Evolutionary conservation across 2,329 filamentous ascomycete species (phyloP).

Genomic region (Sporothrix brunneoviolacea): DNA sequence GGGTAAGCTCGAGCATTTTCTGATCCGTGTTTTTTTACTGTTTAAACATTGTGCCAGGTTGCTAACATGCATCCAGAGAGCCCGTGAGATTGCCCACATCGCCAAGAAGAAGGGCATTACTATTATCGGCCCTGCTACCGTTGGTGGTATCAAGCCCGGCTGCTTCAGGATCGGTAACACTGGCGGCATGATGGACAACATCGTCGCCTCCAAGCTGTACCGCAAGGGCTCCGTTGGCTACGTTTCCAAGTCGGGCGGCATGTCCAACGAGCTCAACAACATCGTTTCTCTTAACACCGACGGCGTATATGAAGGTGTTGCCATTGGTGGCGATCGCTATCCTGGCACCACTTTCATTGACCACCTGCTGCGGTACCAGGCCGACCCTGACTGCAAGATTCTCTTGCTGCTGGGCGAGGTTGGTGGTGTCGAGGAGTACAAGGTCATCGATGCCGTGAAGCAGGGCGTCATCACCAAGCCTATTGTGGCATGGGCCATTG

Average conservation of each 20-base stretch:
- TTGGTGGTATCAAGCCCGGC: constrained; percentile 98
- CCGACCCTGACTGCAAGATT: constrained; percentile 96
- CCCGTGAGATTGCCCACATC: constrained; percentile 93
- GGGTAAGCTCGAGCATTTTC: constrained; percentile 53
- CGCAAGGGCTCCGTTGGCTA: constrained; percentile 98
- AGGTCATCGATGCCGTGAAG: constrained; percentile 97
- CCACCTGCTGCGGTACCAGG: constrained; percentile 92
- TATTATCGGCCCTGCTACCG: constrained; percentile 96
- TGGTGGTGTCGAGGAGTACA: constrained; percentile 99
- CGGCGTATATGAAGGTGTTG: constrained; percentile 97
- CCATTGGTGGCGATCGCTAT: constrained; percentile 98
- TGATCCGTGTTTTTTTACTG: neutral
- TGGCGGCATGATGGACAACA: constrained; percentile 99
- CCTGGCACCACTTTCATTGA: constrained; percentile 99
- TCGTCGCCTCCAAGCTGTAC: constrained; percentile 99
- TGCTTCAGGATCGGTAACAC: constrained; percentile 99
- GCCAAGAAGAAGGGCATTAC: constrained; percentile 98
- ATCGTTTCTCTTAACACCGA: constrained; percentile 95
- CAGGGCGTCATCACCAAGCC: constrained; percentile 93
- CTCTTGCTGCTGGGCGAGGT: constrained; percentile 94
- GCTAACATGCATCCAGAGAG: constrained; percentile 55
- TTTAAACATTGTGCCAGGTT: neutral
- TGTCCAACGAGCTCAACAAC: constrained; percentile 99
- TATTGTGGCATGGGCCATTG: constrained; percentile 98
- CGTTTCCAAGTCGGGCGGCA: constrained; percentile 99